These are phyloP conservation scores for Venturiaceae sp. DNA, from an alignment of 2,329 filamentous ascomycete species.

Conservation along the genomic window DNA sequence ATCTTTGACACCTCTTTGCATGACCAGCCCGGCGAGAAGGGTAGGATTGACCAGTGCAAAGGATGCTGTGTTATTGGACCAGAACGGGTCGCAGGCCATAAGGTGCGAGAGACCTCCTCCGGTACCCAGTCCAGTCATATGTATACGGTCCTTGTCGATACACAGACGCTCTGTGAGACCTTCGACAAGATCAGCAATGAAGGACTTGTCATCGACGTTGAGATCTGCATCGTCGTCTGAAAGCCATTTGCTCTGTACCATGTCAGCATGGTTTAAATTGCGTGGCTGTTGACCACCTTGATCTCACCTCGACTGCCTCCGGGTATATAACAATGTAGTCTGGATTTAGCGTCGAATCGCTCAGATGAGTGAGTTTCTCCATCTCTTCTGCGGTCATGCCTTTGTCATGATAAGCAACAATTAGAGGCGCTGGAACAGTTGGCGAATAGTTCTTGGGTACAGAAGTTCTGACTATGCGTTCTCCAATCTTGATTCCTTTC, in stretches of 20 bases:
- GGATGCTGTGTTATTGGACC: background rate
- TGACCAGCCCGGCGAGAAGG: background rate
- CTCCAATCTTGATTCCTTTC: constrained; percentile 2
- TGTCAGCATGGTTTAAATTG: background rate
- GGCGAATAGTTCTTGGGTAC: constrained; percentile 1
- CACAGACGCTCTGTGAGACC: background rate
- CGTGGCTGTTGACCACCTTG: background rate
- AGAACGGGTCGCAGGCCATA: constrained; percentile 3
- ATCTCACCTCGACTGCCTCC: background rate
- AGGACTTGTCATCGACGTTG: background rate
- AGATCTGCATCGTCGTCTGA: background rate
- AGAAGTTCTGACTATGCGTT: constrained; percentile 2
- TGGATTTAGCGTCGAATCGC: background rate
- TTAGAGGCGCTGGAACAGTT: constrained; percentile 3
- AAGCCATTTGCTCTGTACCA: background rate
- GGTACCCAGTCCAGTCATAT: constrained; percentile 4
- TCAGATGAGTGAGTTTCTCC: background rate
- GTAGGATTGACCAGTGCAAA: constrained; percentile 4
- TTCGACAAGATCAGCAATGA: background rate
- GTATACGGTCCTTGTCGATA: constrained; percentile 7
- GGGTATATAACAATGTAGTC: constrained; percentile 7
- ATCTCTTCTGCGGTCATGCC: constrained; percentile 5
- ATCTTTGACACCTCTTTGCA: background rate
- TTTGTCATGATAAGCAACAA: constrained; percentile 3
- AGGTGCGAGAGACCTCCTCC: background rate